phyloP scores from a whole-genome alignment of 2,329 filamentous ascomycete species.

The Arachnomyces sp. region DNA sequence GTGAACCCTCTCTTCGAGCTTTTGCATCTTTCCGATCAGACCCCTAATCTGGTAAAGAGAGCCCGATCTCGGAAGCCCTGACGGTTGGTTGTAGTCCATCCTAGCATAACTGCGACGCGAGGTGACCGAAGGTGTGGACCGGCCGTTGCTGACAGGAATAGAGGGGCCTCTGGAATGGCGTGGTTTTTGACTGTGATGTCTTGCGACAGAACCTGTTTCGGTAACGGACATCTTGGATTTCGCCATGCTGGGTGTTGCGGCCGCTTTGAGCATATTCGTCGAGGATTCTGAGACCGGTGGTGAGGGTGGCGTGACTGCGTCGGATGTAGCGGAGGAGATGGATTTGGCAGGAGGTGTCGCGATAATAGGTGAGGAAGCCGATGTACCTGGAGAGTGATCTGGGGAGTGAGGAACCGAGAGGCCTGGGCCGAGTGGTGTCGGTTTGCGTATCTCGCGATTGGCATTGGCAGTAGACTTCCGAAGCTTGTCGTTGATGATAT shows the following conservation, averaged over 20 bases:
- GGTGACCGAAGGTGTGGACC: constrained; percentile 37
- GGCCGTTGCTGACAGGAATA: constrained; percentile 43
- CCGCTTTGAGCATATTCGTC: constrained; percentile 48
- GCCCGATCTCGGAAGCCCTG: constrained; percentile 31
- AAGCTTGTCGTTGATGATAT: constrained; percentile 90
- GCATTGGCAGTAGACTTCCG: constrained; percentile 55
- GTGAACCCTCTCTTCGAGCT: constrained; percentile 86
- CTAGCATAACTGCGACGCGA: constrained; percentile 29
- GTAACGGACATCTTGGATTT: constrained; percentile 38
- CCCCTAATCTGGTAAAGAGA: constrained; percentile 89
- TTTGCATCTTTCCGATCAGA: constrained; percentile 94
- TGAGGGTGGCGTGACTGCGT: constrained; percentile 76
- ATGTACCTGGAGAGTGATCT: constrained; percentile 38
- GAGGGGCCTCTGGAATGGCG: constrained; percentile 52
- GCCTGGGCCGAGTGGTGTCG: constrained; percentile 42
- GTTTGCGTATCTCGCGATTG: constrained; percentile 42
- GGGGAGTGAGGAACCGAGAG: constrained; percentile 54
- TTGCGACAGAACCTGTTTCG: constrained; percentile 45
- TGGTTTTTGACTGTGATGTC: constrained; percentile 30
- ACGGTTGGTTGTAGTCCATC: constrained; percentile 13
- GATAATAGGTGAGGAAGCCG: constrained; percentile 82
- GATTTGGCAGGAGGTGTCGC: constrained; percentile 74
- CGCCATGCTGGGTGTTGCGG: constrained; percentile 43
- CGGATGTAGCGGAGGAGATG: constrained; percentile 52
- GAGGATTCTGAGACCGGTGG: constrained; percentile 88